Base-by-base conservation (phyloP, 1,284 basidiomycete genomes). In the Sporisorium sorghi region DNA sequence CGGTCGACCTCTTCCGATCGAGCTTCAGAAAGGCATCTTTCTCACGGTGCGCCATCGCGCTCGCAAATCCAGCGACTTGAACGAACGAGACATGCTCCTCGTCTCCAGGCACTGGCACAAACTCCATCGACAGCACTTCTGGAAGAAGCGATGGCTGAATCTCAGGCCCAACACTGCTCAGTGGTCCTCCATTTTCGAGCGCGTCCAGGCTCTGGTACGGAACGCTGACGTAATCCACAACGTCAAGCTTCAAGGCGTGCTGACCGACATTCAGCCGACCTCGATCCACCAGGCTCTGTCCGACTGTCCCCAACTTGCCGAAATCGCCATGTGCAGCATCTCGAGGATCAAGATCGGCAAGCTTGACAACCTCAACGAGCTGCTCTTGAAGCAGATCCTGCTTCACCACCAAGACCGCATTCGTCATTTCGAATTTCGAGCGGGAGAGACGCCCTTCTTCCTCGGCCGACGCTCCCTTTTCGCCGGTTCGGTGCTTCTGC, bases 331-430 rank as follows among this genome's bases (percentile, higher is more conserved):
- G 0, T 50, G 50, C 23, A 12, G 23, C 2, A 40, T 63, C 1
- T 4, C 24, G 0, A 33, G 24, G 23, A 56, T 69, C 43, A 63
- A 44, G 10, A 26, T 69, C 10, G 51, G 51, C 3, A 43, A 17
- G n/a, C 48, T 69, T 5, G 66, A 69, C 48, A 42, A 26, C 5
- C 28, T 69, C 33, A 69, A 56, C 40, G 66, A 63, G 32, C 7
- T 63, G 2, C 56, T 69, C 2, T 30, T 69, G 24, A 55, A 48
- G 48, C 50, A 54, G 23, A 53, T 68, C 33, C 21, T 68, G 35
- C 42, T 46, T 11, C 17, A 35, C 10, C 60, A 46, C 24, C 60
- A 61, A 19, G 17, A 19, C 0, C 14, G 23, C 0, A 56, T 63
- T n/a, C 50, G 48, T 23, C 66, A 59, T 14, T 69, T 69, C 30